Evolutionary conservation across 1,284 basidiomycete species (phyloP).

Genomic region (Sporisorium iseilematis-ciliati): DNA sequence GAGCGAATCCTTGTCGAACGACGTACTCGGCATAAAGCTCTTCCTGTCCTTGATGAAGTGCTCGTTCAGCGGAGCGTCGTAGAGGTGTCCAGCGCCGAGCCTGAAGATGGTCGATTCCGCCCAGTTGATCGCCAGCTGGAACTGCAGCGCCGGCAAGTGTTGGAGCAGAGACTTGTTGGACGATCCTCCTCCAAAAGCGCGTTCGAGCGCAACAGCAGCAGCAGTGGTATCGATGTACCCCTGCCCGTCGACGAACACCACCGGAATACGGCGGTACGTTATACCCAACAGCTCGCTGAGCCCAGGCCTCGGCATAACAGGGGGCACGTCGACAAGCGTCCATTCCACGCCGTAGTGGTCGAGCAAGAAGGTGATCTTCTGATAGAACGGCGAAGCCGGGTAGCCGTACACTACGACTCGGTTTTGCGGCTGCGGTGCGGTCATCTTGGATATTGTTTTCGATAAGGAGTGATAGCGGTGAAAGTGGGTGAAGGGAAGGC

Average conservation of each 20-base stretch:
- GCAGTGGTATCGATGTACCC: slow-evolving; percentile 47
- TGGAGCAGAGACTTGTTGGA: slow-evolving; percentile 17
- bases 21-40: slow-evolving; percentile 30
- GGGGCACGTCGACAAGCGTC: slow-evolving; percentile 37
- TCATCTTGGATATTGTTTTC: slow-evolving; percentile 10
- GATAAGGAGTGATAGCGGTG: too few species aligned
- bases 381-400: slow-evolving; percentile 44
- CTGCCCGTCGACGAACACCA: slow-evolving; percentile 44
- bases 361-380: slow-evolving; percentile 40
- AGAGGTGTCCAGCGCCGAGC: slow-evolving; percentile 39
- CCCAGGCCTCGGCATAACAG: slow-evolving; percentile 42
- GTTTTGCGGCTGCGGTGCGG: slow-evolving; percentile 16
- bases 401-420: slow-evolving; percentile 52
- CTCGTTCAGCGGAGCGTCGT: slow-evolving; percentile 31
- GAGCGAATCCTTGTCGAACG: slow-evolving; percentile 32
- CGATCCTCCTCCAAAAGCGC: slow-evolving; percentile 22
- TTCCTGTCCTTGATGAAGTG: slow-evolving; percentile 34
- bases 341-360: slow-evolving; percentile 44
- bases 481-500: too few species aligned
- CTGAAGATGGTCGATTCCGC: slow-evolving; percentile 33
- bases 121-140: slow-evolving; percentile 46
- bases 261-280: slow-evolving; percentile 51
- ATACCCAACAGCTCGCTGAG: slow-evolving; percentile 42
- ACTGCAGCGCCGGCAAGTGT: slow-evolving; percentile 23
- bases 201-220: slow-evolving; percentile 34